Evolutionary conservation across 805 yeast genomes (phyloP).

Genomic region (Spathaspora sp.): DNA sequence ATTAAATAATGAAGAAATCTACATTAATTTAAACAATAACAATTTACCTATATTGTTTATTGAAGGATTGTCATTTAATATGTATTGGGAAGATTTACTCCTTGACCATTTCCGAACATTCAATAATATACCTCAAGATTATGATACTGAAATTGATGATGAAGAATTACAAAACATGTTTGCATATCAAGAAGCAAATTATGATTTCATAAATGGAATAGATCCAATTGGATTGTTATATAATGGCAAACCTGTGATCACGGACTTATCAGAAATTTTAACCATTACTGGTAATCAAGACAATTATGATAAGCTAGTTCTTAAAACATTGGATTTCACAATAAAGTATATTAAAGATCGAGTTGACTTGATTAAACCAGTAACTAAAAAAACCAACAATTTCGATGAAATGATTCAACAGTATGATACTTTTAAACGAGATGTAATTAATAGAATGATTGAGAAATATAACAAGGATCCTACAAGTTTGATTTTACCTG

Average conservation of each 20-base stretch:
- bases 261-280: neutral
- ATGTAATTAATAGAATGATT: constrained; percentile 7
- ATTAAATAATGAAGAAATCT: constrained; percentile 5
- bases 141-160: constrained; percentile 19
- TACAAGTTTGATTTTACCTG: constrained; percentile 9
- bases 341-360: neutral
- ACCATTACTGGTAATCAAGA: neutral
- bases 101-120: constrained; percentile 12
- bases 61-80: constrained; percentile 74
- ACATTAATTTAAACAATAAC: constrained; percentile 15
- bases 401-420: constrained; percentile 5
- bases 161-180: constrained; percentile 21
- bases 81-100: constrained; percentile 30
- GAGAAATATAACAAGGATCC: constrained; percentile 5
- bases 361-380: neutral
- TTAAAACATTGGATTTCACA: constrained; percentile 3
- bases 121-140: constrained; percentile 19
- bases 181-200: constrained; percentile 22
- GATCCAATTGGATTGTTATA: constrained; percentile 17
- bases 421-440: constrained; percentile 2
- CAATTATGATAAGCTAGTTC: neutral
- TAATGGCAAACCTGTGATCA: neutral
- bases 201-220: constrained; percentile 22
- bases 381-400: neutral
- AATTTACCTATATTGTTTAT: constrained; percentile 27